Conservation (phyloP, 345 rosid species). For the Barbarea vulgaris region DNA sequence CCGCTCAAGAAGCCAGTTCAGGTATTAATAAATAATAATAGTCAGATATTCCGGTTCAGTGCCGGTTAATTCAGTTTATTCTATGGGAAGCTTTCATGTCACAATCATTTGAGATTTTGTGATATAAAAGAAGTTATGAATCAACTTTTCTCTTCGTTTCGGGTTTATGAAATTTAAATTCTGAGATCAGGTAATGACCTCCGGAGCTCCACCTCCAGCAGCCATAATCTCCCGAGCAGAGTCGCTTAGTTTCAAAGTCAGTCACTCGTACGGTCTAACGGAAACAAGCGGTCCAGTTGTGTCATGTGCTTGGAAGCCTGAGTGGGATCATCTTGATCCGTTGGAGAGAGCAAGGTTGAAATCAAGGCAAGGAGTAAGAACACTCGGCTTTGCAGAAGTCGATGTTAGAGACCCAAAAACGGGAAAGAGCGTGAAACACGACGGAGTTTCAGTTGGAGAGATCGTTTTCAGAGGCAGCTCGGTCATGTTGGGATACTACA, state of each 20-base stretch:
- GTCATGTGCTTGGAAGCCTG: constrained; percentile 56
- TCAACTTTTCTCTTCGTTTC: neutral
- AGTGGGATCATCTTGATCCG: constrained; percentile 51
- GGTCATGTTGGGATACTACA: constrained; percentile 65
- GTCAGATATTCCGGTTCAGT: neutral
- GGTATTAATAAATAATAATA: too few relatives aligned
- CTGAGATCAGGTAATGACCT: constrained; percentile 43
- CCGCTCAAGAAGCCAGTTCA: constrained; percentile 45
- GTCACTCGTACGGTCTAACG: constrained; percentile 64
- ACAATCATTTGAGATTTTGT: neutral
- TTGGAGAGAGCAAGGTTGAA: constrained; percentile 50
- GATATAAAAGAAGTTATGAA: neutral
- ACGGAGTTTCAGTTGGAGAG: constrained; percentile 59
- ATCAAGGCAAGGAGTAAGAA: constrained; percentile 58
- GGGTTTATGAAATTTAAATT: neutral
- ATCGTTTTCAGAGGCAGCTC: constrained; percentile 51
- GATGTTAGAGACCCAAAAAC: constrained; percentile 50
- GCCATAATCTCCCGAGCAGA: constrained; percentile 49
- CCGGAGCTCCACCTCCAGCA: constrained; percentile 59
- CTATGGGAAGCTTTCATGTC: neutral
- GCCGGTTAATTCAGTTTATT: neutral
- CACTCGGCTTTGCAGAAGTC: constrained; percentile 44
- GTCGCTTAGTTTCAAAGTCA: constrained; percentile 50
- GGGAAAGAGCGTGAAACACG: constrained; percentile 47
- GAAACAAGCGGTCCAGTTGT: constrained; percentile 57